Evolutionary conservation across 164 flowering plant genomes (phyloP), one percentile per base, ranked within the genome.

Genomic region (Euptelea pleiosperma): DNA sequence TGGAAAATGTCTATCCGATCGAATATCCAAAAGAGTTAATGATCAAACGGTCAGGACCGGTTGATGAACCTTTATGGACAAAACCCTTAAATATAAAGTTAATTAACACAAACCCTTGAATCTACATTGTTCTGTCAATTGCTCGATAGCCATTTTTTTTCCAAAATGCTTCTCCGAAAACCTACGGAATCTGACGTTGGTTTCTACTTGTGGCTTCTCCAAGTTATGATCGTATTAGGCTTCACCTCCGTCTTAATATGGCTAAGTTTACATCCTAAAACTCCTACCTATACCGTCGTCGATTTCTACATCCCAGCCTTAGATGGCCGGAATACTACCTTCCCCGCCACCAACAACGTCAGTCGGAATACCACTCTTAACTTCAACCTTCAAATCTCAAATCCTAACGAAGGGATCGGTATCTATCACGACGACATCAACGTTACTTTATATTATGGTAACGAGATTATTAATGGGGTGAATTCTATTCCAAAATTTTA

Each of bases 371-470:
- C 34, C 4, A 57, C 55, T 19, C 9, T 70, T 19, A 16, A 55
- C 4, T n/a, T 68, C 29, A 41, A 31, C 29, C 43, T 72, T 12
- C 39, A 60, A 55, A 41, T 68, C 45, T 51, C 59, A 18, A 72
- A 72, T 41, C 69, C 75, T 8, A 72, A 72, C 57, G 33, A 57
- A 9, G 56, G 52, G 3, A 45, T 60, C 19, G 57, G 63, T 6
- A 34, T 72, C 4, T 59, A 64, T 31, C 57, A 64, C 16, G 36
- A 41, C 18, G 46, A 26, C 12, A 50, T 50, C 52, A 22, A 26
- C 19, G 21, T 68, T 3, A 46, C 39, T 14, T 45, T 61, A 8
- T 33, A 46, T 24, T 16, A 47, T 33, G 52, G 57, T 3, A 40
- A 61, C 31, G 26, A 45, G 7, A 15, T 37, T 11, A 25, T 60